Conservation (phyloP, 495 filamentous ascomycete genomes). For the Xylaria flabelliformis region DNA sequence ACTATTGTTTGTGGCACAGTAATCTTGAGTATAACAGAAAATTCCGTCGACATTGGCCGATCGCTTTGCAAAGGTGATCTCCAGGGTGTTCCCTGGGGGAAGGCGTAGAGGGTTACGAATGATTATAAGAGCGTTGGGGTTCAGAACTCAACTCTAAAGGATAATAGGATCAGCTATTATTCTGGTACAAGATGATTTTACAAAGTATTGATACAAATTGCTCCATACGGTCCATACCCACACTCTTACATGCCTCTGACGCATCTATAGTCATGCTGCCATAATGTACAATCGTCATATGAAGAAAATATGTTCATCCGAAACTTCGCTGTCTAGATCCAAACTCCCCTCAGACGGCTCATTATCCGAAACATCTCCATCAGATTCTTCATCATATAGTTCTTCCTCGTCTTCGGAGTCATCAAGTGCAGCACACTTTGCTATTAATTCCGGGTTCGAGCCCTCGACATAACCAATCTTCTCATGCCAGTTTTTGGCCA, state of each 20-base stretch:
- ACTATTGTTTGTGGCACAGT: neutral
- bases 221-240: neutral
- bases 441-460: neutral
- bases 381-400: neutral
- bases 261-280: neutral
- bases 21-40: neutral
- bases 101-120: neutral
- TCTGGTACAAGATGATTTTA: neutral
- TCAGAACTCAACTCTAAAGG: neutral
- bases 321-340: neutral
- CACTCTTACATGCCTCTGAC: neutral
- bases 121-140: neutral
- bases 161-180: neutral
- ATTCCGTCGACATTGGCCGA: neutral
- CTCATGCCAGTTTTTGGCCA: constrained; percentile 6
- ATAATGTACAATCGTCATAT: neutral
- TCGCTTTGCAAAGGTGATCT: neutral
- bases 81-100: neutral
- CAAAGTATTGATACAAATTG: neutral
- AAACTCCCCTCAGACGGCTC: neutral
- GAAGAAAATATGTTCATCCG: neutral
- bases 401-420: neutral
- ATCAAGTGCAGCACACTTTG: neutral
- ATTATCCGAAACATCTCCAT: neutral
- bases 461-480: constrained; percentile 2